Base-by-base conservation (phyloP, 345 rosid genomes). In the Eutrema japonicum region DNA sequence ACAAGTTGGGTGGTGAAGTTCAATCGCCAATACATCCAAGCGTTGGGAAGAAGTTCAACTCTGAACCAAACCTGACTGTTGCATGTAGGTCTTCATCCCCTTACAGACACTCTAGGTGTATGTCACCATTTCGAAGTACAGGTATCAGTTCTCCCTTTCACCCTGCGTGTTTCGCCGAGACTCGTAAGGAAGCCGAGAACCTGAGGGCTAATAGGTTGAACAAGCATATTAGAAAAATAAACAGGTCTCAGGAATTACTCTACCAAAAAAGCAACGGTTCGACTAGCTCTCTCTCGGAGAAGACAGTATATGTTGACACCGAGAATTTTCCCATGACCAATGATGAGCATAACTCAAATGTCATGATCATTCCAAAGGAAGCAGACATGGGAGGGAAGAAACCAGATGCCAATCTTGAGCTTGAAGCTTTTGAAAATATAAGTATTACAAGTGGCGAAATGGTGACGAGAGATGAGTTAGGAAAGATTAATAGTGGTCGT, bases 271-370 rank as follows among this genome's bases (percentile, higher is more conserved):
- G 70, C 61, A 52, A 82, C 29, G 74, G 67, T 72, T 82, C 84
- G 0, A 49, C 6, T 18, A 86, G 83, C 75, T 89, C 86, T 29
- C 66, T 82, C 42, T 71, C 71, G 45, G 97, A 87, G 84, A 89
- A 83, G 78, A 86, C 91, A 3, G 46, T 88, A 62, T 80, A 88
- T 75, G 83, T 91, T 2, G 90, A 94, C 77, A 81, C 89, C 8
- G 85, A 79, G 67, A 84, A 81, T 57, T 54, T 49, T 55, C 49
- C 56, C 9, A 46, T 10, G 42, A 53, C n/a, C 0, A 38, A 22
- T 8, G 69, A 52, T 63, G 46, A 41, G 33, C 86, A 56, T 62
- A 80, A 63, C 68, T 72, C 68, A 75, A 68, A 64, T 79, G 53
- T 41, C 66, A 79, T 77, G 76, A 71, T 35, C 30, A 52, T 36